phyloP scores from a whole-genome alignment of 2,329 filamentous ascomycete genomes.

The Ascocoryne sarcoides region DNA sequence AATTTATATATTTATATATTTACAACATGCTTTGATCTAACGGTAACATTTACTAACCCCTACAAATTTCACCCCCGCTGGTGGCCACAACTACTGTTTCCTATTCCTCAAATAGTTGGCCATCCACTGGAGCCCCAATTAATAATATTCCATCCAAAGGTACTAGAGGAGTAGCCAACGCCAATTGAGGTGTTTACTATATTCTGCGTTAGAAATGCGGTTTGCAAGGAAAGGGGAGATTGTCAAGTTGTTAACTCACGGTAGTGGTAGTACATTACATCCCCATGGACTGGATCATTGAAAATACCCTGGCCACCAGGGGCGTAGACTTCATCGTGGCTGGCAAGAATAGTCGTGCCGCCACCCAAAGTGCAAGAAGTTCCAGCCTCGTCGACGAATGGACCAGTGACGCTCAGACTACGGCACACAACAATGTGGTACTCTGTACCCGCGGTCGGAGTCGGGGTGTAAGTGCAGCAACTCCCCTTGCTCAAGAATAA shows the following conservation, averaged over 20 bases:
- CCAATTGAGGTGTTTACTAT: neutral
- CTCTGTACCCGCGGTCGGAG: constrained; percentile 45
- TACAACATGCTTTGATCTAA: too few species aligned
- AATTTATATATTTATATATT: too few species aligned
- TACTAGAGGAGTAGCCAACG: neutral
- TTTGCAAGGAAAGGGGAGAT: neutral
- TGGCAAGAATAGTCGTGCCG: constrained; percentile 51
- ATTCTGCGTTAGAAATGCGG: neutral
- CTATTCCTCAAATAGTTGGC: neutral
- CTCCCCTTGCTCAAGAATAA: constrained; percentile 50
- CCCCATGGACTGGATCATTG: neutral
- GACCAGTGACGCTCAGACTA: constrained; percentile 38
- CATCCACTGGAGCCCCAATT: neutral
- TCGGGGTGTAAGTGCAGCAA: constrained; percentile 44
- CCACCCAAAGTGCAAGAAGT: constrained; percentile 44
- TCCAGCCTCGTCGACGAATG: constrained; percentile 47
- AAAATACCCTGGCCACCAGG: constrained; percentile 45
- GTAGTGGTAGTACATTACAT: neutral
- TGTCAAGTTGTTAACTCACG: neutral
- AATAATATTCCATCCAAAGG: neutral
- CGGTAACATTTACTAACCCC: too few species aligned
- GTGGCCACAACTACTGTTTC: too few species aligned
- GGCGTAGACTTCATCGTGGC: constrained; percentile 50
- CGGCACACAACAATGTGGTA: constrained; percentile 58
- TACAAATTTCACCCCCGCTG: too few species aligned